Conservation (phyloP, 495 filamentous ascomycete genomes). For the Choiromyces venosus region DNA sequence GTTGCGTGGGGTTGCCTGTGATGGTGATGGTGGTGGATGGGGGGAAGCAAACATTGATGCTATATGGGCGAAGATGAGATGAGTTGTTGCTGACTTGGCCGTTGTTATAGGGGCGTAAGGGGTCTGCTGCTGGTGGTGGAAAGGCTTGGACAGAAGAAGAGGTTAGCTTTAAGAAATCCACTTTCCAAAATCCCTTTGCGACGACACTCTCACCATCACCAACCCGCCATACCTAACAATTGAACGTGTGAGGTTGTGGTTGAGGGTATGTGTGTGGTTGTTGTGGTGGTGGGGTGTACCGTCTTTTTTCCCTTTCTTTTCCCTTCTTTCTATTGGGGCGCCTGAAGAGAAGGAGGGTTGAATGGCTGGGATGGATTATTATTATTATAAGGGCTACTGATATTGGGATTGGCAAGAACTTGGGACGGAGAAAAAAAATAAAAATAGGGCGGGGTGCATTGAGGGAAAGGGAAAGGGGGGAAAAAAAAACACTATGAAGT, state of each 20-base stretch:
- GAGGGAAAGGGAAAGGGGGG: neutral
- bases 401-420: slow-evolving; percentile 15
- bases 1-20: neutral
- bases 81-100: slow-evolving; percentile 11
- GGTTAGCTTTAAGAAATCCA: slow-evolving; percentile 48
- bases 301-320: slow-evolving; percentile 1
- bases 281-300: neutral
- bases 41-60: neutral
- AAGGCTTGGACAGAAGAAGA: slow-evolving; percentile 74
- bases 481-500: neutral
- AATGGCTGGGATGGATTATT: neutral
- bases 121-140: slow-evolving; percentile 62
- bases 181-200: slow-evolving; percentile 18
- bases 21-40: slow-evolving; percentile 1
- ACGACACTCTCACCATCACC: slow-evolving; percentile 18
- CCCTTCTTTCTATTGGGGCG: slow-evolving; percentile 4
- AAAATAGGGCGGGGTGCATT: neutral
- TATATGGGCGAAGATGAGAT: neutral
- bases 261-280: neutral
- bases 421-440: neutral
- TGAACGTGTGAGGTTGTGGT: slow-evolving; percentile 7
- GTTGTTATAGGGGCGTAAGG: slow-evolving; percentile 49
- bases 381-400: neutral
- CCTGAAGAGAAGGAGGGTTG: neutral
- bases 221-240: slow-evolving; percentile 17